Evolutionary conservation across 208 protist species (phyloP).

Genomic region (Leishmania braziliensis): DNA sequence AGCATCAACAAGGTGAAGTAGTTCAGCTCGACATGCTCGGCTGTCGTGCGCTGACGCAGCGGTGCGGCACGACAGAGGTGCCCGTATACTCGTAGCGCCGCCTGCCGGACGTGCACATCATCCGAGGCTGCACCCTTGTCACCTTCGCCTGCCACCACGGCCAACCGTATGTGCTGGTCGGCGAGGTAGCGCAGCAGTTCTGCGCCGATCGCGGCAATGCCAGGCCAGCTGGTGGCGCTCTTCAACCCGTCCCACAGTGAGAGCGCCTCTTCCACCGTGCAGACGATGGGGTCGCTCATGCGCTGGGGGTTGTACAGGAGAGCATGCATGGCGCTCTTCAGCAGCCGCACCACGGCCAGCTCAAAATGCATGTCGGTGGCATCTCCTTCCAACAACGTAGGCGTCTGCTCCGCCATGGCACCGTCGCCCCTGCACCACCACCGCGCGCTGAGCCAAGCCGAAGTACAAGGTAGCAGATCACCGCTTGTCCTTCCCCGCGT

Average conservation of each 20-base stretch:
- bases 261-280: slow-evolving; percentile 39
- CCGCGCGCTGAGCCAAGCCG: slow-evolving; percentile 4
- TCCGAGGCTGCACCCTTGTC: background rate
- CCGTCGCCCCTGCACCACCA: slow-evolving; percentile 10
- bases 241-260: slow-evolving; percentile 43
- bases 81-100: slow-evolving; percentile 20
- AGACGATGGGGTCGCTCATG: slow-evolving; percentile 1
- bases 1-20: slow-evolving; percentile 19
- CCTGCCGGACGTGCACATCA: slow-evolving; percentile 8
- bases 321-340: slow-evolving; percentile 58
- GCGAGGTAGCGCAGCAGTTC: slow-evolving; percentile 42
- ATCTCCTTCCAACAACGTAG: background rate
- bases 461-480: background rate
- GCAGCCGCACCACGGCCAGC: slow-evolving; percentile 44
- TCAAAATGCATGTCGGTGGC: slow-evolving; percentile 39
- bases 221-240: slow-evolving; percentile 38
- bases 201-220: slow-evolving; percentile 38
- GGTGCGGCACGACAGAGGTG: slow-evolving; percentile 15
- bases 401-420: background rate
- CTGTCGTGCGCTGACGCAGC: slow-evolving; percentile 10
- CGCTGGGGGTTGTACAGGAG: slow-evolving; percentile 31
- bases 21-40: slow-evolving; percentile 22
- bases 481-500: slow-evolving; percentile 1
- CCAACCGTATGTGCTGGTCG: slow-evolving; percentile 9
- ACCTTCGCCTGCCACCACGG: background rate